phyloP scores from a whole-genome alignment of 163 green algal species.

The Coccomyxa subellipsoidea region DNA sequence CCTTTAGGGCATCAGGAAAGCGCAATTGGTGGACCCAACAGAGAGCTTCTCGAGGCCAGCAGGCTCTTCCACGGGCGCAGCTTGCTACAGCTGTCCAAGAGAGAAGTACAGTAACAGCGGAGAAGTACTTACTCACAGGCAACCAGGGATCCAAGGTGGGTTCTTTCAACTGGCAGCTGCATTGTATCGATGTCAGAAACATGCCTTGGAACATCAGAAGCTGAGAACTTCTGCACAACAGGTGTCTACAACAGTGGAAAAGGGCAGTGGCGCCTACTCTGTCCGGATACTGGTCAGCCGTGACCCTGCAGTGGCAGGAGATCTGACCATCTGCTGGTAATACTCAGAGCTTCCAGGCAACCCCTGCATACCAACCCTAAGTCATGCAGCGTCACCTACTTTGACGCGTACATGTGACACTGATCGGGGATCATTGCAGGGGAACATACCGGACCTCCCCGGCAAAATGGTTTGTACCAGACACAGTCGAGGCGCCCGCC shows the following conservation, averaged over 20 bases:
- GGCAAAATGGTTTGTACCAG: slow-evolving; percentile 52
- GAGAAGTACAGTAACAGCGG: background rate
- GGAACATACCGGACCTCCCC: slow-evolving; percentile 52
- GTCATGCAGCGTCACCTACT: background rate
- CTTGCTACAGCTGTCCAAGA: background rate
- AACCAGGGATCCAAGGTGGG: background rate
- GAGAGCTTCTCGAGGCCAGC: background rate
- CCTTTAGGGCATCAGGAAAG: background rate
- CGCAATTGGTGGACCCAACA: background rate
- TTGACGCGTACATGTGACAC: background rate
- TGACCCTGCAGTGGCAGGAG: background rate
- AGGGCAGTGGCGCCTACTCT: background rate
- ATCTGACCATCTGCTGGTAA: background rate
- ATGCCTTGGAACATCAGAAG: background rate
- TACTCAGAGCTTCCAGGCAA: background rate
- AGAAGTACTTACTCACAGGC: background rate
- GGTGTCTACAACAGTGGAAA: background rate
- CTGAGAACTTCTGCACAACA: background rate
- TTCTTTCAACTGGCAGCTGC: too few species aligned
- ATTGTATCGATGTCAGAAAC: background rate
- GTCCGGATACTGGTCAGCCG: background rate
- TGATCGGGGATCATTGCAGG: slow-evolving; percentile 32
- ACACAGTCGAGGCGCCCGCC: slow-evolving; percentile 26
- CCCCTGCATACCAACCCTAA: background rate
- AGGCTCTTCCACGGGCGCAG: background rate